phyloP scores from a whole-genome alignment of 2,329 filamentous ascomycete species.

The Epichloe uncinata region DNA sequence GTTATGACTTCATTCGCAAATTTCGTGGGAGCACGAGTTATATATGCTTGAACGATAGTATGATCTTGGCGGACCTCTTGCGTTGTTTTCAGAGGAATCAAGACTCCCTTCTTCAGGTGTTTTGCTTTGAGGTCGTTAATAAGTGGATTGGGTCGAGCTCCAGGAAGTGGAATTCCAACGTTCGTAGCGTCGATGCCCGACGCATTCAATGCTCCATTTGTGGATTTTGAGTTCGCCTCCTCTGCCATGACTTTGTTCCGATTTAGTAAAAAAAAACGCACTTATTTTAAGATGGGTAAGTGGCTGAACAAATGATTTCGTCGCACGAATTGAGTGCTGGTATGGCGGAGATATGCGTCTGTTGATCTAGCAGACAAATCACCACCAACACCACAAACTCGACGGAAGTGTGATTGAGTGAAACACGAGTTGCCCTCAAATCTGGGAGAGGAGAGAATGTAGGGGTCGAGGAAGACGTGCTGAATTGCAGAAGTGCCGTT shows the following conservation, averaged over 20 bases:
- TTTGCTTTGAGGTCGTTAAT: conserved; percentile 22
- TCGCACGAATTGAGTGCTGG: background rate
- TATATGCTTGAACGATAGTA: conserved; percentile 48
- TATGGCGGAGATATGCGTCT: background rate
- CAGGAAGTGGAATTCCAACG: conserved; percentile 1
- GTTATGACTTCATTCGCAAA: conserved; percentile 59
- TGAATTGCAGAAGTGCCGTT: background rate
- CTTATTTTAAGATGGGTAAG: background rate
- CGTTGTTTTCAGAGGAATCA: conserved; percentile 51
- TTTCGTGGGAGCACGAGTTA: conserved; percentile 59
- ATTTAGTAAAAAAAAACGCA: too few relatives aligned
- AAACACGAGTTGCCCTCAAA: background rate
- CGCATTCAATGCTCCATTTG: background rate
- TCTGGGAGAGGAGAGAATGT: too few relatives aligned
- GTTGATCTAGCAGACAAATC: background rate
- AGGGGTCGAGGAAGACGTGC: too few relatives aligned
- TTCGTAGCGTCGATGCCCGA: background rate
- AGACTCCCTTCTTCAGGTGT: conserved; percentile 30
- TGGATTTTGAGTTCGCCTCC: background rate
- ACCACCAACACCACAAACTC: background rate
- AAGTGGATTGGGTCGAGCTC: conserved; percentile 22
- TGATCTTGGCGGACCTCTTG: conserved; percentile 49
- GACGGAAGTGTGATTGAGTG: background rate
- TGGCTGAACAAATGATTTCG: background rate
- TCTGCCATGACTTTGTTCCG: conserved; percentile 3